These are phyloP conservation scores for Debaryomyces hansenii DNA, from an alignment of 805 yeast genomes.

Conservation along the genomic window DNA sequence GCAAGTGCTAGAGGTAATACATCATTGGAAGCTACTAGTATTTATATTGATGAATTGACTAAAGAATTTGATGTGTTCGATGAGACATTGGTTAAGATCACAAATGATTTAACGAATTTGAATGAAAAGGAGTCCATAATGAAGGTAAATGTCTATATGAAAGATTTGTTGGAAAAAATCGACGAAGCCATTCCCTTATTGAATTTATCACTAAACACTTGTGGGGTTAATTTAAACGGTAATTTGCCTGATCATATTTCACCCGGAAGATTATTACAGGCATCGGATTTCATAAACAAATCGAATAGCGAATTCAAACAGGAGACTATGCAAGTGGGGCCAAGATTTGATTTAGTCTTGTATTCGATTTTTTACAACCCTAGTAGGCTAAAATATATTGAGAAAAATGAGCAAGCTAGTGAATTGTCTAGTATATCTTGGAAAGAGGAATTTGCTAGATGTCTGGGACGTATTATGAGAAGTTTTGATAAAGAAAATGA, in stretches of 20 bases:
- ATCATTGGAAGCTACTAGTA: conserved; percentile 52
- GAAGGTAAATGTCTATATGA: conserved; percentile 51
- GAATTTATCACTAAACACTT: conserved; percentile 62
- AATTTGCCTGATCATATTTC: conserved; percentile 54
- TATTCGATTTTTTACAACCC: conserved; percentile 66
- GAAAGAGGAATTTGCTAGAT: conserved; percentile 71
- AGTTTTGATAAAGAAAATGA: conserved; percentile 15
- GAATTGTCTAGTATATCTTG: conserved; percentile 53
- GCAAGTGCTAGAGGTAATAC: conserved; percentile 65
- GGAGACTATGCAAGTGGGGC: conserved; percentile 49
- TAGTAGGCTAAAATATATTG: conserved; percentile 36
- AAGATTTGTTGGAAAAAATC: conserved; percentile 48
- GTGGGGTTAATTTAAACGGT: conserved; percentile 61
- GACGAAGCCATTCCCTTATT: conserved; percentile 71
- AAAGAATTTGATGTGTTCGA: conserved; percentile 60
- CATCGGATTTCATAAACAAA: conserved; percentile 46
- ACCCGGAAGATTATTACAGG: conserved; percentile 66
- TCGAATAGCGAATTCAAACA: conserved; percentile 28
- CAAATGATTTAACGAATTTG: conserved; percentile 25
- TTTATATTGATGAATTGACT: conserved; percentile 54
- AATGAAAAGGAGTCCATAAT: conserved; percentile 39
- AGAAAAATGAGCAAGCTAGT: conserved; percentile 14
- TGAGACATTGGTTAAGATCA: conserved; percentile 41
- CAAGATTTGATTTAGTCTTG: conserved; percentile 53
- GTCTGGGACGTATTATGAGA: conserved; percentile 40